Evolutionary conservation across 495 filamentous ascomycete species (phyloP), one percentile per base, ranked within the genome.

Genomic region (Neurospora intermedia): DNA sequence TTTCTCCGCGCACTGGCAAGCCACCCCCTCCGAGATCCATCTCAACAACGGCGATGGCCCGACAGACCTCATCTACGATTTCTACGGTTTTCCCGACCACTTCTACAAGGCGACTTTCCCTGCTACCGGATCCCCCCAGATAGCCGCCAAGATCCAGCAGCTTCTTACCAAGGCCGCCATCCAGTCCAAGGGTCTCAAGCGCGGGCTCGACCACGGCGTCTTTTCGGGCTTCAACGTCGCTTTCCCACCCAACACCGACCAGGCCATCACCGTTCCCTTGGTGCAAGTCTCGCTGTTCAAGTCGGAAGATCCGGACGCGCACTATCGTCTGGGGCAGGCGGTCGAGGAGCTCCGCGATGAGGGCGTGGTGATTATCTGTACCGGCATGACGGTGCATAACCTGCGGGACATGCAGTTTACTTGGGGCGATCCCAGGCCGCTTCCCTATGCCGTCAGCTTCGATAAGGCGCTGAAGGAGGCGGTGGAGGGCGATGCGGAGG

Each of bases 321-420:
- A 96, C 80, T 92, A 92, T 80, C 82, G 82, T 0, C 87, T 96
- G 6, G 93, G 93, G 0, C 83, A 88, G 74, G 92, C 92, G 13
- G 83, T 97, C 5, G 78, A 88, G 3, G 75, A 81, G 31, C 88
- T 96, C 6, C 89, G 93, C 38, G 89, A 92, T 43, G 88, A 94
- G 74, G 88, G 88, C 66, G 86, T 96, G 69, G 83, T 92, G 42
- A 89, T 96, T 69, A 89, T 97, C 59, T 87, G 88, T 23, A 90
- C 92, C 0, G 93, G 94, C n/a, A 94, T 95, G 93, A 91, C 91
- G 1, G 94, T 94, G 31, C 93, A 96, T 77, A 96, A 96, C 78
- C 84, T 94, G 45, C 85, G 89, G n/a, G 92, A 94, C 75, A 31
- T 91, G 74, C 83, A 84, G 13, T 82, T 82, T 69, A 78, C 84